Conservation (phyloP, 192 early-diverging fungal species). For the Entomortierella chlamydospora region DNA sequence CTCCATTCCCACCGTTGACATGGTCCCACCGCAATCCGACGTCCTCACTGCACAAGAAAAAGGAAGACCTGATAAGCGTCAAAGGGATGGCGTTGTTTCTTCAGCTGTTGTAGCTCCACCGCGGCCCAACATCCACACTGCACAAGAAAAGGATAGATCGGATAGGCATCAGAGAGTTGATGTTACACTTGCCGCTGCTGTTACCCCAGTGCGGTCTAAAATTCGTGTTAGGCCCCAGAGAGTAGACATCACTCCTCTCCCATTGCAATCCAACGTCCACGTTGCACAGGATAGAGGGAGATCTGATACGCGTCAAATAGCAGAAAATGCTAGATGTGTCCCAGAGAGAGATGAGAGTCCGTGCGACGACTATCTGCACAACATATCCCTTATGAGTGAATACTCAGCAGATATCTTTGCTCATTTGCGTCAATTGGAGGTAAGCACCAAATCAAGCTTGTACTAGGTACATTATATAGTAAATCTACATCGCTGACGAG, state of each 20-base stretch:
- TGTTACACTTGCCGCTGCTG: neutral
- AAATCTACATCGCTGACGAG: neutral
- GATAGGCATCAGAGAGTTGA: neutral
- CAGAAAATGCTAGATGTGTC: no score
- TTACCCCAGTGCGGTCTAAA: no score
- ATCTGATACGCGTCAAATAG: no score
- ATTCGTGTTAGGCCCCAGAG: neutral
- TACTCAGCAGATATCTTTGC: slow-evolving; percentile 18
- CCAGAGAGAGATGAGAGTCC: neutral
- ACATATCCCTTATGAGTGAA: slow-evolving; percentile 2
- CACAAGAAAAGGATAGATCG: no score
- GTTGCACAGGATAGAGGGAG: no score
- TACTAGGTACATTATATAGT: neutral
- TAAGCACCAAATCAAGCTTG: neutral
- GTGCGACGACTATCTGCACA: neutral
- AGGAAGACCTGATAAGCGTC: no score
- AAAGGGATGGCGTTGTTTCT: no score
- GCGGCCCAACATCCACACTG: no score
- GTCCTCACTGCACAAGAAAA: no score
- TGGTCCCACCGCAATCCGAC: no score
- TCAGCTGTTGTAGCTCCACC: no score
- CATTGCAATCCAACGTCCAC: neutral
- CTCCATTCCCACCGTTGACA: no score
- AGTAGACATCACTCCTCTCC: neutral
- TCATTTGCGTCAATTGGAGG: slow-evolving; percentile 20